These are phyloP conservation scores for Kodamaea neixiangensis DNA, from an alignment of 805 yeast genomes.

Conservation along the genomic window DNA sequence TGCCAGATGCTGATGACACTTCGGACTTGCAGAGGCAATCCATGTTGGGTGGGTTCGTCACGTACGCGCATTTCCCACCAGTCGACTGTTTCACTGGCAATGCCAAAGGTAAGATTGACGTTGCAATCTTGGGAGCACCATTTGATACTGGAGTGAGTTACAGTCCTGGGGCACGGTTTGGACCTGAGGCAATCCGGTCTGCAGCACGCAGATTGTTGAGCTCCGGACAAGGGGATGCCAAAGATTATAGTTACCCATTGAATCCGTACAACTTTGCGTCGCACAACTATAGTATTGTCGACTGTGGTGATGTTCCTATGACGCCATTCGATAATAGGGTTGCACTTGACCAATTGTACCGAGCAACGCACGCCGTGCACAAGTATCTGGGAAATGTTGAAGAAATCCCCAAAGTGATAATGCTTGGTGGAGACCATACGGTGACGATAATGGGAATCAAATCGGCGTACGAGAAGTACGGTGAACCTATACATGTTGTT, in stretches of 20 bases:
- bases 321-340: slow-evolving; percentile 67
- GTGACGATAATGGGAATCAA: slow-evolving; percentile 52
- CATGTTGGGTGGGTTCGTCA: slow-evolving; percentile 52
- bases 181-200: slow-evolving; percentile 54
- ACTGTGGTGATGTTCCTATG: slow-evolving; percentile 70
- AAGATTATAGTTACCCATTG: slow-evolving; percentile 21
- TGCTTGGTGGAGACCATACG: slow-evolving; percentile 66
- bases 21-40: slow-evolving; percentile 21
- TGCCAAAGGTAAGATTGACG: slow-evolving; percentile 39
- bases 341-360: slow-evolving; percentile 63
- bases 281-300: slow-evolving; percentile 43
- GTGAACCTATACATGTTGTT: slow-evolving; percentile 48
- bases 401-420: slow-evolving; percentile 42
- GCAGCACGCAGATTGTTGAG: slow-evolving; percentile 46
- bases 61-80: slow-evolving; percentile 51
- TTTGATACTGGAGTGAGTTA: slow-evolving; percentile 59
- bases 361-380: slow-evolving; percentile 53
- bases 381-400: slow-evolving; percentile 26
- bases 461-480: slow-evolving; percentile 51
- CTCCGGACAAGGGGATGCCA: slow-evolving; percentile 22
- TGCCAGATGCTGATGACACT: slow-evolving; percentile 36
- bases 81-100: slow-evolving; percentile 39
- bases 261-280: slow-evolving; percentile 53
- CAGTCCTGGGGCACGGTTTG: slow-evolving; percentile 61
- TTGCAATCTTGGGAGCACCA: slow-evolving; percentile 61